phyloP scores from a whole-genome alignment of 2,329 filamentous ascomycete species.

The Claviceps digitariae region DNA sequence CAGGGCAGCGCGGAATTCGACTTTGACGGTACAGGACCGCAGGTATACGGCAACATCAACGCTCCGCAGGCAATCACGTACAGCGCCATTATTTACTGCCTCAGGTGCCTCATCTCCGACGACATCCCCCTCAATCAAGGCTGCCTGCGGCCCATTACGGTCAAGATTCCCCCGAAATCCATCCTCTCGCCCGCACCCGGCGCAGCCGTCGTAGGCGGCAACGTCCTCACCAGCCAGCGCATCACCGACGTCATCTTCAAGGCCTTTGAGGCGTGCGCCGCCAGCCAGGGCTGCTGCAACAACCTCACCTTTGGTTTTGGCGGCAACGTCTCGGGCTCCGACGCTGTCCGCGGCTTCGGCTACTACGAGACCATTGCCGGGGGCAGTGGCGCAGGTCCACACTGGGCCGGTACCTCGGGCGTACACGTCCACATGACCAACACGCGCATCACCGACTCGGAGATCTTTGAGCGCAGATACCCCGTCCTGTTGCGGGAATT shows the following conservation, averaged over 20 bases:
- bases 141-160: slow-evolving; percentile 61
- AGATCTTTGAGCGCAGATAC: slow-evolving; percentile 39
- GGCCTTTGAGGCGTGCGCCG: slow-evolving; percentile 67
- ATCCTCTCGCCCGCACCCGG: slow-evolving; percentile 64
- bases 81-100: slow-evolving; percentile 77
- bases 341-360: slow-evolving; percentile 27
- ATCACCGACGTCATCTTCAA: slow-evolving; percentile 39
- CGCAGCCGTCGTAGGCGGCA: slow-evolving; percentile 71
- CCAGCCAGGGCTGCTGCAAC: slow-evolving; percentile 68
- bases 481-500: slow-evolving; percentile 63
- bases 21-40: slow-evolving; percentile 64
- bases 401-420: slow-evolving; percentile 29
- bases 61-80: slow-evolving; percentile 72
- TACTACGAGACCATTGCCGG: slow-evolving; percentile 49
- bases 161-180: slow-evolving; percentile 58
- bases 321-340: slow-evolving; percentile 24
- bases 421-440: slow-evolving; percentile 54
- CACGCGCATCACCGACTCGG: slow-evolving; percentile 53
- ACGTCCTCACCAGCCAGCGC: slow-evolving; percentile 42
- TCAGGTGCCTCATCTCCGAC: slow-evolving; percentile 64
- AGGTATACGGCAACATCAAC: slow-evolving; percentile 72
- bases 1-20: slow-evolving; percentile 71
- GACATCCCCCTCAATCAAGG: slow-evolving; percentile 79
- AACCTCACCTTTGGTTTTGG: slow-evolving; percentile 74
- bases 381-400: slow-evolving; percentile 56